Base-by-base conservation (phyloP, 805 yeast genomes). In the Candida golubevii region DNA sequence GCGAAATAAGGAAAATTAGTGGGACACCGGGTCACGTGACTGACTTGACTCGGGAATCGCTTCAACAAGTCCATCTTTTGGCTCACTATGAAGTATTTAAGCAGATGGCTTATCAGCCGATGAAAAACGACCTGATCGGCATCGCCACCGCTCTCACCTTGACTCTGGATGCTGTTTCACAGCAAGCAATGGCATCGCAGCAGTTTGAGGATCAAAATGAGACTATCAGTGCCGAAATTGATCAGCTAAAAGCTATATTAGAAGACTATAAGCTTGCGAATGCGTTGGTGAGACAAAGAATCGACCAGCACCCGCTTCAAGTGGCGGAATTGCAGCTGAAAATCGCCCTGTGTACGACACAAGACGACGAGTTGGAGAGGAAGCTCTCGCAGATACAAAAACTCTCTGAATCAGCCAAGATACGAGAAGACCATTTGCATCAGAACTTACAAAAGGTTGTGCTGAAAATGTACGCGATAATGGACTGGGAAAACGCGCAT, bases 401-500 rank as follows among this genome's bases (percentile, higher is more conserved):
- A 12, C 36, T 44, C 7, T 28, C 40, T 11, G 46, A 33, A 4
- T 10, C 33, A 37, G 48, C 44, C 11, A 44, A 42, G 30, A 15
- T 26, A 11, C 44, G 44, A 9, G 55, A 51, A 29, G 44, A 44
- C 5, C 30, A 32, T 11, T 39, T 57, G 38, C 46, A 49, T 28
- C 46, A 40, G 23, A 56, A 53, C 31, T 38, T 57, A 33, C 56
- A 53, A 31, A 39, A 57, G 11, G 46, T 57, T 15, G 39, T 56
- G n/a, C 44, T 56, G 36, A 56, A 55, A 44, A 27, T 49, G n/a
- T 47, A 55, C 33, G 61, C 60, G 29, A 38, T 53, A 28, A 54
- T 54, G 45, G 57, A 56, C 36, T 57, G 60, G 60, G 57, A 49
- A 43, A 48, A 46, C 37, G 46, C 50, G 14, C 39, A 42, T n/a